Conservation (phyloP, 2,329 filamentous ascomycete species). For the Ascochyta pisi region DNA sequence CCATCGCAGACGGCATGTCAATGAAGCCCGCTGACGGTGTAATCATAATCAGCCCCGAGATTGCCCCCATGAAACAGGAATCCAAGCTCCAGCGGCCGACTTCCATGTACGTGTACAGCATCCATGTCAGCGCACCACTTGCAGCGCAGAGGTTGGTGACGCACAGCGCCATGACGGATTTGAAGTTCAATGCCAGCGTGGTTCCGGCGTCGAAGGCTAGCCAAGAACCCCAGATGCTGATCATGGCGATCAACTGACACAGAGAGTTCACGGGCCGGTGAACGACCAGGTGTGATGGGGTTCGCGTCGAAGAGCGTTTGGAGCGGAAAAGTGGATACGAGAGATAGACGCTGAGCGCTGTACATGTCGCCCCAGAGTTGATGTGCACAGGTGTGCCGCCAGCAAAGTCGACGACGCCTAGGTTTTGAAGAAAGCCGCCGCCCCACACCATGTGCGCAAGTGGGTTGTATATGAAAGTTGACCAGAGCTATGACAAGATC, state of each 20-base stretch:
- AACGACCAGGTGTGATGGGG: conserved; percentile 56
- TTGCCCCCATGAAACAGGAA: conserved; percentile 60
- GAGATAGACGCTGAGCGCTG: conserved; percentile 57
- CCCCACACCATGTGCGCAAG: conserved; percentile 60
- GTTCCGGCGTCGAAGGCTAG: conserved; percentile 61
- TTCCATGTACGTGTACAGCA: conserved; percentile 54
- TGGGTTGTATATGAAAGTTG: conserved; percentile 58
- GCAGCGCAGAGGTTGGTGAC: conserved; percentile 60
- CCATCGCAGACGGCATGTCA: conserved; percentile 57
- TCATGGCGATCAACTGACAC: conserved; percentile 56
- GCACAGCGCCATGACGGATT: conserved; percentile 58
- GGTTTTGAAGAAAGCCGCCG: conserved; percentile 52
- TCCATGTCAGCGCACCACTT: conserved; percentile 57
- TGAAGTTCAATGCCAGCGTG: conserved; percentile 58
- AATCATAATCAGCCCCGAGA: conserved; percentile 62
- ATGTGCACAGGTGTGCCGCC: conserved; percentile 51
- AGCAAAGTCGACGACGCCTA: conserved; percentile 57
- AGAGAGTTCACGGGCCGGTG: conserved; percentile 59
- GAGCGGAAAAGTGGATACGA: conserved; percentile 59
- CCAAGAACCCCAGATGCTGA: conserved; percentile 61
- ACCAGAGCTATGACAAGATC: conserved; percentile 51
- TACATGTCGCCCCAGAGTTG: conserved; percentile 52
- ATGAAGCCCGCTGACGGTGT: conserved; percentile 60
- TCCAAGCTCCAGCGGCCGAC: conserved; percentile 57
- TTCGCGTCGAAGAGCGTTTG: conserved; percentile 53